Conservation (phyloP, 2,329 filamentous ascomycete species). For the Trichoderma oligosporum region DNA sequence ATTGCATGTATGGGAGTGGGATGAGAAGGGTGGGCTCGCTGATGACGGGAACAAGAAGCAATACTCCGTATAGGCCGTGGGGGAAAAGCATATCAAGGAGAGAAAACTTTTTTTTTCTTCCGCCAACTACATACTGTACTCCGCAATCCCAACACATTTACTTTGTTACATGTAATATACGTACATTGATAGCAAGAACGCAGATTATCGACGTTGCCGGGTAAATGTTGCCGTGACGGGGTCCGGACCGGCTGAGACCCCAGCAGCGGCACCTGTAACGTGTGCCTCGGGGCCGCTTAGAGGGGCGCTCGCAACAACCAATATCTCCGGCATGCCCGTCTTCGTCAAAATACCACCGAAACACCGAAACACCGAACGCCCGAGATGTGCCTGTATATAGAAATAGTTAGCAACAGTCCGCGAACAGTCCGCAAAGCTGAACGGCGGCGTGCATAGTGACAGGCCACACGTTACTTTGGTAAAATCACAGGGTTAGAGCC, state of each 20-base stretch:
- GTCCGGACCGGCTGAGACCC: conserved; percentile 4
- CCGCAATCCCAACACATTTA: neutral
- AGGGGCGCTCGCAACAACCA: neutral
- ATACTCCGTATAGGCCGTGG: neutral
- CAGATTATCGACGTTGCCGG: neutral
- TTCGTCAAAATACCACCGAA: neutral
- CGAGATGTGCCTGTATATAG: neutral
- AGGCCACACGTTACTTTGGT: neutral
- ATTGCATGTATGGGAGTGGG: too few relatives aligned
- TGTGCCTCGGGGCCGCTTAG: neutral
- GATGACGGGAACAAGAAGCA: neutral
- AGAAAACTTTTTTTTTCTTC: neutral
- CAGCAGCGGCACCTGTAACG: neutral
- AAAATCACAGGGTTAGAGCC: neutral
- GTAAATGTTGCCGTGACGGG: neutral
- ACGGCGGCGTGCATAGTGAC: neutral
- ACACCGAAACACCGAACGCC: too few relatives aligned
- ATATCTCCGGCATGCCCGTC: neutral
- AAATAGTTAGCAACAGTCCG: too few relatives aligned
- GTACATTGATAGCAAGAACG: neutral
- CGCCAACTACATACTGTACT: neutral
- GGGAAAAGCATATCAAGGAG: neutral
- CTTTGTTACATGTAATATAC: too few relatives aligned
- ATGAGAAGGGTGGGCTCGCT: neutral
- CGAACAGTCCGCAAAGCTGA: neutral